Percentiles rank a stretch among this genome's conserved stretches.
Evolutionary conservation across 441 rosid species (phyloP).

Genomic region (Populus hybrid): DNA sequence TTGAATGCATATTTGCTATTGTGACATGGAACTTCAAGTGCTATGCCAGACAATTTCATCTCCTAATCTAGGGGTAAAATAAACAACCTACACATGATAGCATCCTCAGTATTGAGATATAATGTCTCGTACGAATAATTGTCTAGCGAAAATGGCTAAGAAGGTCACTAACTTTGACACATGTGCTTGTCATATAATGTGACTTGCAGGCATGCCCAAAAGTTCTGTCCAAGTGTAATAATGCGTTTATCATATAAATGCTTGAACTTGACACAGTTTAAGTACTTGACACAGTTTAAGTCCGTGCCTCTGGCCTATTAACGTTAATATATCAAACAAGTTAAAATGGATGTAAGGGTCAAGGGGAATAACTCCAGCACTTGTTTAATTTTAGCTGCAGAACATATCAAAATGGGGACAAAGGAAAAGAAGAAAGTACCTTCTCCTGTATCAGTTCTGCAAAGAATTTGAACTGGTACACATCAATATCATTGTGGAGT

Average conservation of each 20-base stretch:
- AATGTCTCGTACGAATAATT: background rate
- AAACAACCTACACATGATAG: background rate
- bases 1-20: background rate
- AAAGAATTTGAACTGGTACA: slow-evolving; percentile 97
- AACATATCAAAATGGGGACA: slow-evolving; percentile 10
- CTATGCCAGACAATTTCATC: slow-evolving; percentile 1
- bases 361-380: background rate
- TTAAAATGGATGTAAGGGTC: too few species aligned
- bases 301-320: too few species aligned
- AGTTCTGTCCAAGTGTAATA: background rate
- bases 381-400: slow-evolving; percentile 4
- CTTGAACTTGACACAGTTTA: too few species aligned
- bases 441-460: slow-evolving; percentile 62
- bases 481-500: slow-evolving; percentile 97
- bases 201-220: background rate
- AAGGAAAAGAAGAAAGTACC: slow-evolving; percentile 43
- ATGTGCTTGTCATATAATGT: background rate
- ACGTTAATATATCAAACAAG: too few species aligned
- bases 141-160: background rate
- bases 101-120: background rate
- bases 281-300: too few species aligned
- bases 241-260: too few species aligned
- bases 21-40: background rate
- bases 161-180: background rate
- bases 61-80: background rate